Percentiles rank a stretch among this genome's conserved stretches.
Conservation (phyloP, 2,329 filamentous ascomycete species). For the Chrysoporthe austroafricana region DNA sequence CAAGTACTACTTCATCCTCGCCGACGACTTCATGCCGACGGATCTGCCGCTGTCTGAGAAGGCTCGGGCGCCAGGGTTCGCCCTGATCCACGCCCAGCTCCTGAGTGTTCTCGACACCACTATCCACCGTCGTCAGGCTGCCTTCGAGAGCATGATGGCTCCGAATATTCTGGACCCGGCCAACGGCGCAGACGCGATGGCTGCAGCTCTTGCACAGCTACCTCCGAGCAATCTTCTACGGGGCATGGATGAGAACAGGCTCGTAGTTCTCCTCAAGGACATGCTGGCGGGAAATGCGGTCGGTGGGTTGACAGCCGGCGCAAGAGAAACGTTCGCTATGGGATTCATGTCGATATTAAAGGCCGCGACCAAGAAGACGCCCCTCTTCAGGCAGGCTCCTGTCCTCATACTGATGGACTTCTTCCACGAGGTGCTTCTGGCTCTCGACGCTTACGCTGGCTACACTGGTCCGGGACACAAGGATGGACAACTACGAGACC, state of each 20-base stretch:
- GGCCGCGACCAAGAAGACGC: slow-evolving; percentile 74
- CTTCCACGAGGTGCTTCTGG: slow-evolving; percentile 76
- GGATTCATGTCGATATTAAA: slow-evolving; percentile 76
- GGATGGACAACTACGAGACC: slow-evolving; percentile 36
- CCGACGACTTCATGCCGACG: slow-evolving; percentile 70
- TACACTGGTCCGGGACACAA: slow-evolving; percentile 32
- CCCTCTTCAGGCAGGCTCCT: slow-evolving; percentile 78
- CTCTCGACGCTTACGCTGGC: slow-evolving; percentile 56
- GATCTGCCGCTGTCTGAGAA: slow-evolving; percentile 58
- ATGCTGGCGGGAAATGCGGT: slow-evolving; percentile 61
- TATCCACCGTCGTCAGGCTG: slow-evolving; percentile 77
- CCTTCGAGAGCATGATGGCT: slow-evolving; percentile 49
- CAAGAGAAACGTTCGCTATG: slow-evolving; percentile 73
- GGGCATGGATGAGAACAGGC: slow-evolving; percentile 85
- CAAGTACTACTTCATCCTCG: slow-evolving; percentile 83
- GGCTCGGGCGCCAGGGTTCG: slow-evolving; percentile 73
- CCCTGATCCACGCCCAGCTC: slow-evolving; percentile 81
- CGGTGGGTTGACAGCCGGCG: slow-evolving; percentile 41
- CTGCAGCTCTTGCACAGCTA: slow-evolving; percentile 64
- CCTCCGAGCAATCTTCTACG: slow-evolving; percentile 70
- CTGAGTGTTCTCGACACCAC: slow-evolving; percentile 80
- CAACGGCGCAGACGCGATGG: slow-evolving; percentile 66
- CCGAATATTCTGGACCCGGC: slow-evolving; percentile 50
- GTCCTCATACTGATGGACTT: slow-evolving; percentile 93
- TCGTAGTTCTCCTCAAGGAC: slow-evolving; percentile 82